Conservation (phyloP, 441 rosid genomes). For the Gossypium davidsonii region DNA sequence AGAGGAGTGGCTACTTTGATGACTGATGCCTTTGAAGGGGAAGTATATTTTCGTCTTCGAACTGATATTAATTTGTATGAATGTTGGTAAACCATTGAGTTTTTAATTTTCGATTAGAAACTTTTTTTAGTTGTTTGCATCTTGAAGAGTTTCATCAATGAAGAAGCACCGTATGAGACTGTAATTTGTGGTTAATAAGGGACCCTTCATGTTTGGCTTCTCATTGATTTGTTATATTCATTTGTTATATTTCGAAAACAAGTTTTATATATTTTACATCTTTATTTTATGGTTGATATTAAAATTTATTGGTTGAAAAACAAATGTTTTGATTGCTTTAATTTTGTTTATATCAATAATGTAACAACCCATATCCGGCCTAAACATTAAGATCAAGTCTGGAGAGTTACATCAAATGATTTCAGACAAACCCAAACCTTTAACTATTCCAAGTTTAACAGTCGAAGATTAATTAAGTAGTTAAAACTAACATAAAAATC, state of each 20-base stretch:
- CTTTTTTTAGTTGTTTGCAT: background rate
- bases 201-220: background rate
- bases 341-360: no score
- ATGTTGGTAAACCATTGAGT: conserved; percentile 40
- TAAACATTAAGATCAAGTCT: no score
- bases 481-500: no score
- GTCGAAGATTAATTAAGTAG: no score
- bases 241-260: background rate
- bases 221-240: background rate
- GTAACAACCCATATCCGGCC: no score
- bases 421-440: no score
- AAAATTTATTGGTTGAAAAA: no score
- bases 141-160: background rate
- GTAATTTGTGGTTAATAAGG: background rate
- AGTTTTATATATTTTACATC: no score
- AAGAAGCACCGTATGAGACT: background rate
- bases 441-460: no score
- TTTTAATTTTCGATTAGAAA: background rate
- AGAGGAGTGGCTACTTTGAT: conserved; percentile 73
- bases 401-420: no score
- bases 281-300: no score
- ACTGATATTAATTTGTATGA: conserved; percentile 38
- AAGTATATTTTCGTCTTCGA: conserved; percentile 67
- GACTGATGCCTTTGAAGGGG: conserved; percentile 77
- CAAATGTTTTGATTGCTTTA: no score